These are phyloP conservation scores for Athelia sp. DNA, from an alignment of 1,284 basidiomycete species.

Conservation along the genomic window DNA sequence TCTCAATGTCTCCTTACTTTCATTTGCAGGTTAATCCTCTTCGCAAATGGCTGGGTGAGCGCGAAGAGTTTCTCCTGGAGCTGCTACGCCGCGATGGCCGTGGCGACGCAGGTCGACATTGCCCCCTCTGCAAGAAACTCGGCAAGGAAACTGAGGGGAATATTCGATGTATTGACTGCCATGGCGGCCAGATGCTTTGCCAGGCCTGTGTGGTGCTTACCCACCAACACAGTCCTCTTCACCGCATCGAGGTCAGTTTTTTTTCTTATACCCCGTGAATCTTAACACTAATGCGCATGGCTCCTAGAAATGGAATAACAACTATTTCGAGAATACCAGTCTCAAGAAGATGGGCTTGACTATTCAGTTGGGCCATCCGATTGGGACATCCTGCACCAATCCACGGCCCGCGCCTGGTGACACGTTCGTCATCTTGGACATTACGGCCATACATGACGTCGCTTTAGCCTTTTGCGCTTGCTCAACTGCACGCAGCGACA, in stretches of 20 bases:
- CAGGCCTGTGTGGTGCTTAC: not conserved
- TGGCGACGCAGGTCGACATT: not conserved
- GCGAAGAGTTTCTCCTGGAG: not conserved
- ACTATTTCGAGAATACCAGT: constrained; percentile 7
- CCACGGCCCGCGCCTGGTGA: constrained; percentile 5
- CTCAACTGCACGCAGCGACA: constrained; percentile 1
- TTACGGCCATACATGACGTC: constrained; percentile 25
- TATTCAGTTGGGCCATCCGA: constrained; percentile 19
- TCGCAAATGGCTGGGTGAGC: not conserved
- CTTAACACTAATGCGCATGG: too few species aligned
- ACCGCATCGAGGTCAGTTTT: not conserved
- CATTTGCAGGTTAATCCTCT: not conserved
- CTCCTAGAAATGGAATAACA: not conserved
- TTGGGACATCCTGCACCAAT: constrained; percentile 7
- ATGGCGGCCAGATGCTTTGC: not conserved
- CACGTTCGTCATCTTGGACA: constrained; percentile 25
- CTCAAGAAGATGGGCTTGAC: constrained; percentile 14
- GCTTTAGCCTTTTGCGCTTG: constrained; percentile 28
- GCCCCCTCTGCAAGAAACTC: not conserved
- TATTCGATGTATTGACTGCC: not conserved
- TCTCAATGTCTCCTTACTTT: not conserved
- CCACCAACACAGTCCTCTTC: not conserved
- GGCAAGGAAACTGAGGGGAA: not conserved
- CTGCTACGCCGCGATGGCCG: not conserved
- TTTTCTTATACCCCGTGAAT: not conserved